Conservation (phyloP, 495 filamentous ascomycete species). For the Geopyxis carbonaria region DNA sequence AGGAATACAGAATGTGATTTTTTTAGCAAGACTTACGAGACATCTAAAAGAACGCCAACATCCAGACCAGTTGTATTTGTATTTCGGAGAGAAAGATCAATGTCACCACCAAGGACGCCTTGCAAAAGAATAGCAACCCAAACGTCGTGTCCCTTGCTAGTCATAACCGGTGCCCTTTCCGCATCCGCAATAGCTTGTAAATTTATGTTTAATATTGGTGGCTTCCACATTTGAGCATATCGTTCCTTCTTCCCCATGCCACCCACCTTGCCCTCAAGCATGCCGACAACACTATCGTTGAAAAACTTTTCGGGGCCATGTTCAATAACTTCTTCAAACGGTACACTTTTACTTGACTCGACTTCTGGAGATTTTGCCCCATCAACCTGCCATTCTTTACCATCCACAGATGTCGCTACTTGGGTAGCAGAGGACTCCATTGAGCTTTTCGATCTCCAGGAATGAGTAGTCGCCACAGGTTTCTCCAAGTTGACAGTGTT, state of each 20-base stretch:
- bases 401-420: conserved; percentile 1
- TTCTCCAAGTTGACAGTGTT: neutral
- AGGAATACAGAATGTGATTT: neutral
- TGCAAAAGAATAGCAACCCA: conserved; percentile 23
- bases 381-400: conserved; percentile 1
- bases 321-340: neutral
- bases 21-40: conserved; percentile 12
- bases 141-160: conserved; percentile 3
- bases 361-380: neutral
- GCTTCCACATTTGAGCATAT: conserved; percentile 13
- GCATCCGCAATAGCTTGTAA: conserved; percentile 16
- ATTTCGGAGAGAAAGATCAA: conserved; percentile 10
- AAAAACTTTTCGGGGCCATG: conserved; percentile 4
- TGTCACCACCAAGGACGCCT: conserved; percentile 12
- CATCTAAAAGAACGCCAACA: conserved; percentile 21
- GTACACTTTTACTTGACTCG: no score
- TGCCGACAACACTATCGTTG: conserved; percentile 20
- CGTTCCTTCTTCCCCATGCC: conserved; percentile 6
- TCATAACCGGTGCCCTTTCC: conserved; percentile 15
- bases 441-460: neutral
- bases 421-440: conserved; percentile 2
- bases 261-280: conserved; percentile 18
- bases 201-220: conserved; percentile 12
- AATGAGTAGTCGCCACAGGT: neutral
- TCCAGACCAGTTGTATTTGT: conserved; percentile 16